phyloP scores from a whole-genome alignment of 2,329 filamentous ascomycete species.

The Trichoderma gracile region DNA sequence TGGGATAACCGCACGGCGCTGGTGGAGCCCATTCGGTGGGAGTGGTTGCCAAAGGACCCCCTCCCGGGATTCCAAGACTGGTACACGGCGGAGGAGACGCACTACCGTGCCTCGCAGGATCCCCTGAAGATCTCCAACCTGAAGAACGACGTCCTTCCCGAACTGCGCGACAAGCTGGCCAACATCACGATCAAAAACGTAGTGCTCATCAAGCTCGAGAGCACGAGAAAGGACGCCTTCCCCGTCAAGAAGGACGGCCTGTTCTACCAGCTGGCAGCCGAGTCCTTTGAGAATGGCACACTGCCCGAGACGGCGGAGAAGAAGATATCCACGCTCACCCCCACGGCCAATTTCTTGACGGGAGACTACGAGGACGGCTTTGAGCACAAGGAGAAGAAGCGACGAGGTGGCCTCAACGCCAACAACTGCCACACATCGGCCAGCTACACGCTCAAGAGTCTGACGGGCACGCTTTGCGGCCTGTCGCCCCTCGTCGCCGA shows the following conservation, averaged over 20 bases:
- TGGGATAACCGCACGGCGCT: conserved; percentile 39
- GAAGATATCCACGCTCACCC: conserved; percentile 34
- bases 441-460: conserved; percentile 48
- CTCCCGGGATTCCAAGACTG: conserved; percentile 36
- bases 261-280: conserved; percentile 39
- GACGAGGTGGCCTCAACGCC: conserved; percentile 42
- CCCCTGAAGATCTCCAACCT: conserved; percentile 45
- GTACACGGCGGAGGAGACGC: conserved; percentile 31
- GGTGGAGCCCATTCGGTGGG: conserved; percentile 27
- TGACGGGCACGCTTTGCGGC: conserved; percentile 45
- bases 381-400: conserved; percentile 29
- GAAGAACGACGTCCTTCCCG: conserved; percentile 36
- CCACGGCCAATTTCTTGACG: conserved; percentile 38
- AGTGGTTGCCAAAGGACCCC: conserved; percentile 35
- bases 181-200: conserved; percentile 44
- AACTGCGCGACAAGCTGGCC: conserved; percentile 32
- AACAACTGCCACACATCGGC: conserved; percentile 44
- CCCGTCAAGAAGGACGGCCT: conserved; percentile 44
- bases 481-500: conserved; percentile 44
- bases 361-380: conserved; percentile 41
- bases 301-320: conserved; percentile 38
- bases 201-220: conserved; percentile 45
- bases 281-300: conserved; percentile 37
- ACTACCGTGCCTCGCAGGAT: conserved; percentile 41
- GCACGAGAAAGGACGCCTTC: conserved; percentile 47